phyloP scores from a whole-genome alignment of 257 asterid species.

The Gentiana macrophylla region DNA sequence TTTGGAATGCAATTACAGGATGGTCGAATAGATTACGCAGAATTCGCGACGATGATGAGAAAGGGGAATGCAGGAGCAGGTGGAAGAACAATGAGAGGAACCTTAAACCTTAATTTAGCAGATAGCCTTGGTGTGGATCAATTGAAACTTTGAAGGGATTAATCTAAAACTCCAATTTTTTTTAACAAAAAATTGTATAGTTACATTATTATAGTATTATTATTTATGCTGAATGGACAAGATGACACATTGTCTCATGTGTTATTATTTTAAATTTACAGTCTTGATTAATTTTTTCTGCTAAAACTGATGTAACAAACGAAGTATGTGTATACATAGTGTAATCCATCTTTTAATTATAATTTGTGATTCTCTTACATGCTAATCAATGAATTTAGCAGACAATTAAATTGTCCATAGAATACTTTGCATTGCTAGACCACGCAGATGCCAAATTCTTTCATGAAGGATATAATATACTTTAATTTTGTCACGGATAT shows the following conservation, averaged over 20 bases:
- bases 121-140: constrained; percentile 53
- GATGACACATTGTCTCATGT: not conserved
- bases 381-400: not conserved
- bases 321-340: not conserved
- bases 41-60: constrained; percentile 97
- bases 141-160: constrained; percentile 16
- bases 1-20: constrained; percentile 31
- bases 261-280: not conserved
- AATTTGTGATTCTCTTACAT: not conserved
- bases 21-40: constrained; percentile 92
- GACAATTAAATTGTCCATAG: no score
- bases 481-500: no score
- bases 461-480: no score
- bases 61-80: constrained; percentile 53
- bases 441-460: no score
- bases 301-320: no score
- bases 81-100: constrained; percentile 78
- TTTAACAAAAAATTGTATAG: not conserved
- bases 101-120: constrained; percentile 55
- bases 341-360: not conserved
- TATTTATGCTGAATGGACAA: not conserved
- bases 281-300: not conserved
- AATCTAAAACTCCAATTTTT: not conserved
- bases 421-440: no score
- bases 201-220: not conserved